These are phyloP conservation scores for Rubia peregrina DNA, from an alignment of 305 asterid genomes.

Conservation along the genomic window DNA sequence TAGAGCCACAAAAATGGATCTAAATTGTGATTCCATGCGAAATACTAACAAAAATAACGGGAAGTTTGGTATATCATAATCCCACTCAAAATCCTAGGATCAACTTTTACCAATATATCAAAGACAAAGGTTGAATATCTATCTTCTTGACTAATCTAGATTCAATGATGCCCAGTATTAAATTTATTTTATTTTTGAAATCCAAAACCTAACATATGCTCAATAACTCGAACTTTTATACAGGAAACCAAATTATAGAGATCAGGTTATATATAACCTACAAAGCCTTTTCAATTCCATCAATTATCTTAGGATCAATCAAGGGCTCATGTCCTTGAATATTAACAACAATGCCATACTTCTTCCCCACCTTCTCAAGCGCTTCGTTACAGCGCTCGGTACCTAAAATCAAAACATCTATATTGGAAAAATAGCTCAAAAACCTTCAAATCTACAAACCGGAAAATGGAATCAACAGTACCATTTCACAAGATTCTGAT, in stretches of 20 bases:
- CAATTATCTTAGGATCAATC: conserved; percentile 88
- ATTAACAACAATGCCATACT: conserved; percentile 82
- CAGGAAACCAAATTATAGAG: background rate
- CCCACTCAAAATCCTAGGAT: background rate
- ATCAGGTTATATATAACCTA: conserved; percentile 35
- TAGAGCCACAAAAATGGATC: background rate
- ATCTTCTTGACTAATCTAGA: background rate
- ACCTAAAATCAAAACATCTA: conserved; percentile 32
- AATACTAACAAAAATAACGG: background rate
- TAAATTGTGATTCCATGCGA: background rate
- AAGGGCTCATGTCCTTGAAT: conserved; percentile 98
- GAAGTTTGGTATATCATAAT: background rate
- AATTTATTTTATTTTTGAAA: no score
- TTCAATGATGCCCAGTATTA: background rate
- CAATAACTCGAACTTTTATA: background rate
- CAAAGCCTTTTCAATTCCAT: conserved; percentile 76
- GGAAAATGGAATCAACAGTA: conserved; percentile 9
- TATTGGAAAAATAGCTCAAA: background rate
- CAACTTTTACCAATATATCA: background rate
- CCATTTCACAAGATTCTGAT: conserved; percentile 83
- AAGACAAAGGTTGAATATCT: background rate
- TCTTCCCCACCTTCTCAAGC: conserved; percentile 54
- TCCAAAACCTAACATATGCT: background rate
- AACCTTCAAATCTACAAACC: background rate
- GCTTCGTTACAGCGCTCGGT: conserved; percentile 95